Evolutionary conservation across 129 eudicot species (phyloP), one percentile per base, ranked within the genome.

Genomic region (Erigeron canadensis): DNA sequence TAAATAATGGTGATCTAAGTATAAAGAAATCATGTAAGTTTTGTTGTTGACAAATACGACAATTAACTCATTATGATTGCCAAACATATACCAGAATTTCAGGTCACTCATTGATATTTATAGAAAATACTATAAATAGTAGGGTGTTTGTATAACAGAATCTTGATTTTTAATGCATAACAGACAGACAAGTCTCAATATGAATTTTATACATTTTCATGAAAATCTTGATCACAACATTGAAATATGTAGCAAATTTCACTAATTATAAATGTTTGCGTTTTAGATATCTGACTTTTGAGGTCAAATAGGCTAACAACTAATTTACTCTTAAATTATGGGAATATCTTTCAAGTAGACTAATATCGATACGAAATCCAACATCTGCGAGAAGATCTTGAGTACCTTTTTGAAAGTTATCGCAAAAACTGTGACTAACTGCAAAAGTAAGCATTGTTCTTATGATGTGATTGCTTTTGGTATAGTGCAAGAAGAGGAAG

Each of bases 401-500:
- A 5, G 10, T 23, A 8, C 16, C 42, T 9, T 19, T 40, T 6
- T 58, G 56, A 58, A 11, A 11, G 13, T 28, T 12, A 12, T 59
- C 5, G 42, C 8, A 28, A 11, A 4, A 21, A 59, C 65, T 0
- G 5, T n/a, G 6, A 62, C 5, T 16, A 61, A 47, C 38, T 55
- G 51, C 17, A 64, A 65, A 75, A 40, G 39, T 41, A 40, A 42
- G 34, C 65, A 42, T n/a, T 54, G 47, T 23, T 66, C 50, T 51
- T 71, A 15, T 69, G 56, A 61, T 61, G 15, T 62, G 59, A 15
- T 77, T 73, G 65, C 17, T 71, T 79, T 68, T 82, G 71, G 60
- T 53, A 38, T 72, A 95, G 99, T 83, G 97, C 99, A 8, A 79
- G 97, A 74, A 86, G 99, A 77, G 99, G 99, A 65, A 77, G 99